Percentiles rank a stretch among this genome's conserved stretches.
phyloP scores from a whole-genome alignment of 495 filamentous ascomycete genomes.

The Amphirosellinia nigrospora region DNA sequence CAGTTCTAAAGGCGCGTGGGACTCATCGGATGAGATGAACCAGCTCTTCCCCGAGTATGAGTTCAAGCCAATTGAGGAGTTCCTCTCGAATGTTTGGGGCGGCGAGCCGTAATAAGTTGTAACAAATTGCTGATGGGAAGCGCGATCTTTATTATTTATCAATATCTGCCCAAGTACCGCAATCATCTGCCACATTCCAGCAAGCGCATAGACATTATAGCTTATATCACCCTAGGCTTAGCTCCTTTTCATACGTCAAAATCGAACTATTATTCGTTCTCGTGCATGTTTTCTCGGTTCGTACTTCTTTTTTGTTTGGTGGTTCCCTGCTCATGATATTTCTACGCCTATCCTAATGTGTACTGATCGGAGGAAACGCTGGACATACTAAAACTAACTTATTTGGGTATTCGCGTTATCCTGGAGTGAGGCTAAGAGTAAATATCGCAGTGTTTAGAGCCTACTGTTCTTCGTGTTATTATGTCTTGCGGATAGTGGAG shows the following conservation, averaged over 20 bases:
- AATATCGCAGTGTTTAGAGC: not conserved
- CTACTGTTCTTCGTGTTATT: not conserved
- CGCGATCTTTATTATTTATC: not conserved
- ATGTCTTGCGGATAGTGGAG: not conserved
- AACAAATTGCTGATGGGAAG: not conserved
- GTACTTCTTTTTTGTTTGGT: not conserved
- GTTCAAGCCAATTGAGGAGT: conserved; percentile 55
- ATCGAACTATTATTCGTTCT: not conserved
- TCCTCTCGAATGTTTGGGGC: conserved; percentile 54
- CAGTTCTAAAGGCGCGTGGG: conserved; percentile 45
- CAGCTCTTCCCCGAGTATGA: conserved; percentile 57
- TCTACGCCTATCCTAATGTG: not conserved
- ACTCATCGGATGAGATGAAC: conserved; percentile 60
- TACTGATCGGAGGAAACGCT: not conserved
- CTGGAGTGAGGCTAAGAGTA: not conserved
- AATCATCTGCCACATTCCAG: too few species aligned
- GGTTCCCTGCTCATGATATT: not conserved
- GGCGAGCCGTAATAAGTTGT: conserved; percentile 36
- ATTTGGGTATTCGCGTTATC: not conserved
- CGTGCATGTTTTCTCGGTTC: not conserved
- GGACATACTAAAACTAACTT: not conserved
- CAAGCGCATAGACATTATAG: not conserved
- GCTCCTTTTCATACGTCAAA: not conserved
- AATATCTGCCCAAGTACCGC: not conserved
- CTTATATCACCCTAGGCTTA: not conserved